Evolutionary conservation across 192 early-diverging fungal species (phyloP), one percentile per base, ranked within the genome.

Genomic region (Ambispora gerdemannii): DNA sequence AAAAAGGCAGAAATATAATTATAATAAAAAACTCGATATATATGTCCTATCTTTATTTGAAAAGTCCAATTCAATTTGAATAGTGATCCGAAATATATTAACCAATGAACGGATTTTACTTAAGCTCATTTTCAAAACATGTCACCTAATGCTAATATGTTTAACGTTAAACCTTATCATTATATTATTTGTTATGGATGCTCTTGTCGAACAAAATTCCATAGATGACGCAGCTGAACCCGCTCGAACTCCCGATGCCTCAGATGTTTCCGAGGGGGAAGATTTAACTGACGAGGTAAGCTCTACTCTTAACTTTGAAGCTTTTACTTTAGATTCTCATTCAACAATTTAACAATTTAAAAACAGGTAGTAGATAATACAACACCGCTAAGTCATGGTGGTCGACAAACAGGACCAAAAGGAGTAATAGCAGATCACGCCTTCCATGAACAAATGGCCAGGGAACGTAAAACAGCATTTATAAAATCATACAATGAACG

Each of bases 391-490:
- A 27, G 33, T 55, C 67, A 68, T 68, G 67, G 67, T 36, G 67
- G 67, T 19, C 50, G 19, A 32, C 67, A 68, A 53, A 84, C 85
- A 4, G 85, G 85, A 3, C 85, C 85, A 49, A 86, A 86, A 65
- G 85, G 83, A 49, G 83, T 86, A 1, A 74, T 82, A 25, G 81
- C 83, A 4, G 85, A 86, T 67, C 80, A 83, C 33, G 79, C 67
- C 20, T 78, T 80, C 63, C 77, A 86, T 56, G 64, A 79, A 10
- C 72, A 76, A 28, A 63, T 76, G 33, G 60, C 74, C 50, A 49
- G 66, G 17, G 76, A 76, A 67, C 66, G 66, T n/a, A 53, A 78
- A 4, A 25, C 63, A 1, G 71, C 75, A 3, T 38, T 63, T 0
- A 72, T 74, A 3, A 38, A 71, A 34, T 74, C 76, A 17, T 70